These are phyloP conservation scores for Nelumbo lutea DNA, from an alignment of 164 flowering plant genomes.

Conservation along the genomic window DNA sequence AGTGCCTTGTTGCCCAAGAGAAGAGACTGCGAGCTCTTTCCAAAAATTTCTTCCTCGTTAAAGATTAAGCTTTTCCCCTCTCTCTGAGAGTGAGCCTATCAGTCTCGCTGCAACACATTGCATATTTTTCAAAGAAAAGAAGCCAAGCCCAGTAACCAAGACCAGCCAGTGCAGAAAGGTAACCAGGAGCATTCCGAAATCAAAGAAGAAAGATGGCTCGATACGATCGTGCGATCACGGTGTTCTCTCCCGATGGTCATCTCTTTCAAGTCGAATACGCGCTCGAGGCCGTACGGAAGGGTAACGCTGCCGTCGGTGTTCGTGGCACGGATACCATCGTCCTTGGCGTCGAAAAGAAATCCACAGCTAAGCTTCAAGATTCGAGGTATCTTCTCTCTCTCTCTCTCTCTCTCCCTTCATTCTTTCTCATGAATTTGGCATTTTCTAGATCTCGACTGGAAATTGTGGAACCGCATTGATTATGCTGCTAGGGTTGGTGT, in stretches of 20 bases:
- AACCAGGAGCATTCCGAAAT: neutral
- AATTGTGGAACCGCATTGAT: neutral
- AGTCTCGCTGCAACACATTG: too few relatives aligned
- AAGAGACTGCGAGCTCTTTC: too few relatives aligned
- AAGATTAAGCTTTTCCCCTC: too few relatives aligned
- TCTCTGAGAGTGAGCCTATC: too few relatives aligned
- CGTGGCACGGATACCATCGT: slow-evolving; percentile 86
- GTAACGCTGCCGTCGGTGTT: slow-evolving; percentile 98
- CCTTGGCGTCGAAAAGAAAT: slow-evolving; percentile 97
- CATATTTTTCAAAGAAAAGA: too few relatives aligned
- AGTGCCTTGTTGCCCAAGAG: too few relatives aligned
- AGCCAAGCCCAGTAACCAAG: too few relatives aligned
- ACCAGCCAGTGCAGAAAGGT: too few relatives aligned
- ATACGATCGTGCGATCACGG: slow-evolving; percentile 97
- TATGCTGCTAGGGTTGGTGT: neutral
- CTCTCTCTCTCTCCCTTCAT: neutral
- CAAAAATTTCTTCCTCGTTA: too few relatives aligned
- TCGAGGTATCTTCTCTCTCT: slow-evolving; percentile 49
- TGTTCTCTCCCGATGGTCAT: slow-evolving; percentile 98
- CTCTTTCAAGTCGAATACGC: slow-evolving; percentile 97
- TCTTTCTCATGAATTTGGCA: neutral
- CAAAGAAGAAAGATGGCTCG: slow-evolving; percentile 38
- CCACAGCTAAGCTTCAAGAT: slow-evolving; percentile 86
- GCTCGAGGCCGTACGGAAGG: slow-evolving; percentile 96
- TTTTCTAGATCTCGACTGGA: neutral